phyloP scores from a whole-genome alignment of 352 stramenopile species.

The Ophiocytium majus region DNA sequence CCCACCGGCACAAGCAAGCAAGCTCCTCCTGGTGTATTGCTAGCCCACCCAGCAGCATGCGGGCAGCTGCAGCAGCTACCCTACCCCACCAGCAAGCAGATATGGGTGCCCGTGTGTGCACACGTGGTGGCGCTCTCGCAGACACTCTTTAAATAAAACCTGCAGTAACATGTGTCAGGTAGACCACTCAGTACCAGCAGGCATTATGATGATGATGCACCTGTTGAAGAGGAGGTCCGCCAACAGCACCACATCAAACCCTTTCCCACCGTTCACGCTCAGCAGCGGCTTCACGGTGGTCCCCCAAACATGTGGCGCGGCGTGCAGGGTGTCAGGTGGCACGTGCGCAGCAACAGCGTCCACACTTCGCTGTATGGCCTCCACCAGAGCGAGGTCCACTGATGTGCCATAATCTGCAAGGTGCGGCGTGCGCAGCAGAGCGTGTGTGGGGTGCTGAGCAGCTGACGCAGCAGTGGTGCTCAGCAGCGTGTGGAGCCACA shows the following conservation, averaged over 20 bases:
- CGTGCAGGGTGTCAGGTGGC: slow-evolving; percentile 21
- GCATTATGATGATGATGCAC: neutral
- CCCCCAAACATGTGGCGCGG: slow-evolving; percentile 43
- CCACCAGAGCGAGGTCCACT: slow-evolving; percentile 1
- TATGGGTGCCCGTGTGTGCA: neutral
- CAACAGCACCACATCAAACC: slow-evolving; percentile 54
- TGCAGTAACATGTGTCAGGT: neutral
- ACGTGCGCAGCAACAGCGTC: neutral
- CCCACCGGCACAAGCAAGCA: no score
- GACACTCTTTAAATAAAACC: neutral
- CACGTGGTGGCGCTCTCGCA: no score
- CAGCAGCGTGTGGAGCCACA: slow-evolving; percentile 21
- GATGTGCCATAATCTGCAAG: slow-evolving; percentile 16
- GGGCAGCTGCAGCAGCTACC: no score
- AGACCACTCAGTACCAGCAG: neutral
- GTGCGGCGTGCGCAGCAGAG: no score
- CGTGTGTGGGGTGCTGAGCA: no score
- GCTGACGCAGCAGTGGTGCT: slow-evolving; percentile 17
- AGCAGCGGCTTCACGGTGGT: slow-evolving; percentile 28
- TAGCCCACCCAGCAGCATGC: no score
- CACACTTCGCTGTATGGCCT: neutral
- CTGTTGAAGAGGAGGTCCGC: slow-evolving; percentile 58
- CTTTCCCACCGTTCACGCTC: slow-evolving; percentile 15
- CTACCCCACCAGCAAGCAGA: no score
- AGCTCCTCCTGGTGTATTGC: no score